Base-by-base conservation (phyloP, 106 monocot species). In the Triglochin maritima region DNA sequence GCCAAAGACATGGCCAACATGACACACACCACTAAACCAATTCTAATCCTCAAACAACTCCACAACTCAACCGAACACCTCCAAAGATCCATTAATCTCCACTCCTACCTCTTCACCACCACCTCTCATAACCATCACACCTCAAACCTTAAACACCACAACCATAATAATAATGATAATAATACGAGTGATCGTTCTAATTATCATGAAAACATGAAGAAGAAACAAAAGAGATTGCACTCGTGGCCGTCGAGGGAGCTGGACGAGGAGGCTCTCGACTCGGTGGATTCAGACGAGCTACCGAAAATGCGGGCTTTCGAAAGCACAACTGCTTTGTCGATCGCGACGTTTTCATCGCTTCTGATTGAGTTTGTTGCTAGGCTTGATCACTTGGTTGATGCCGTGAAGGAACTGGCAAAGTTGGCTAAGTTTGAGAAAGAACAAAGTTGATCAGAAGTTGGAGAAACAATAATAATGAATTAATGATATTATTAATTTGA, bases 351-450 rank as follows among this genome's bases (percentile, higher is more conserved):
- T 65, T 71, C 82, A 17, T 91, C 87, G n/a, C 68, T 91, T 59
- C 74, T 91, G 43, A 87, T 91, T 44, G 90, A 91, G 67, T 78
- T 91, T 71, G 87, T 91, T 5, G 90, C 87, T 17, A 68, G 90
- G 70, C 87, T 91, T 59, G 87, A 91, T 59, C 87, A 85, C 76
- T 76, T 87, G 81, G 90, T 91, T 54, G 86, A 81, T 57, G 87
- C 87, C 15, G 82, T 80, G 14, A 84, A 84, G 56, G 71, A 76
- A 51, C 84, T 91, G 14, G 84, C 87, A 4, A 80, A 67, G 57
- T 76, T 78, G 78, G 87, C 90, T 10, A 80, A 65, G 47, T 91
- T 91, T 65, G 17, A 64, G 9, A 11, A 47, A 59, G 59, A 59
- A 14, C 14, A 29, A 29, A 29, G 29, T 29, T 29, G 29, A 29